Base-by-base conservation (phyloP, 257 asterid genomes). In the Nicotiana obtusifolia region DNA sequence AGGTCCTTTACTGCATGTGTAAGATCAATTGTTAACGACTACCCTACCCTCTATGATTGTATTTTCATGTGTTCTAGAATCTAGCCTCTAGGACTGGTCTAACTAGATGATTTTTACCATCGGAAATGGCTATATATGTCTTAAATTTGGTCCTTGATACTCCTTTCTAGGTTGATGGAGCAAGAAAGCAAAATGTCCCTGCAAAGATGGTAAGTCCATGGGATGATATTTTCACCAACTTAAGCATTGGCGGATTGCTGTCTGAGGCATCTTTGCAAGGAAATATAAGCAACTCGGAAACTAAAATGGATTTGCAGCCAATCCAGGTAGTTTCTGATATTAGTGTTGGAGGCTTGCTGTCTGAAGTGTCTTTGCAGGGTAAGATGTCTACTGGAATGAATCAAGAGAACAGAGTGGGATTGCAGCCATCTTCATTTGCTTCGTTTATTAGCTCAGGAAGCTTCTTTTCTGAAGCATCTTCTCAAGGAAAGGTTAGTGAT, bases 201-300 rank as follows among this genome's bases (percentile, higher is more conserved):
- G 81, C 77, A 69, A 83, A 30, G 30, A 65, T 88, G 28, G 75
- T 62, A n/a, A 59, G 81, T 54, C 88, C 88, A 57, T 94, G 98
- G 99, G 93, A 89, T 89, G 97, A 93, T 84, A 83, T 78, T 89
- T 85, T 90, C 86, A 95, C 97, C 75, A 86, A 86, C 86, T 89
- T 94, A 90, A 93, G 97, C 91, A 92, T 92, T 81, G 97, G 98
- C 81, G 97, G 94, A 80, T 86, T 93, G 84, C 91, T 93, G 44
- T 90, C 96, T 80, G 97, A 91, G 87, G 89, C 89, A 88, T 93
- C 98, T 26, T 71, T 91, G 91, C 93, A 84, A 90, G 88, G 92
- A 19, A 90, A 86, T 84, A 85, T 85, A 81, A 88, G 67, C 81
- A 84, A 78, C 59, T 83, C 89, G 13, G 89, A 69, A 76, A 88